Evolutionary conservation across 1,284 basidiomycete genomes (phyloP).

Genomic region (Ceratorhiza oryzae-sativae): DNA sequence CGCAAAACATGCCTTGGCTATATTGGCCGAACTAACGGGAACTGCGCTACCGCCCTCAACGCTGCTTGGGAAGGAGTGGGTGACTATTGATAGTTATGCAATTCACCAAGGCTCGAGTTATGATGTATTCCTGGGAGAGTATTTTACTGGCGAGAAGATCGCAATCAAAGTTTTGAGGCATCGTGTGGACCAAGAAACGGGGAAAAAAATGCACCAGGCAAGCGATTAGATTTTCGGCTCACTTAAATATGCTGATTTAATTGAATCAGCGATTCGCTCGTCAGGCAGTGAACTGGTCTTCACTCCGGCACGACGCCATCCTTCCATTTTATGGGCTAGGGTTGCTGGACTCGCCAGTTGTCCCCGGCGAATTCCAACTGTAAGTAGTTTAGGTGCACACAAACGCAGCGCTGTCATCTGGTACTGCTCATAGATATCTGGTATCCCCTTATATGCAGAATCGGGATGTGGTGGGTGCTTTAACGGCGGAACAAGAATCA

Average conservation of each 20-base stretch:
- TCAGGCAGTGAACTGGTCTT: slow-evolving; percentile 23
- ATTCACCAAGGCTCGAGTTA: slow-evolving; percentile 22
- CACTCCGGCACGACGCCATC: slow-evolving; percentile 33
- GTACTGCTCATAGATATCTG: background rate
- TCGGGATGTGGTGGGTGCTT: slow-evolving; percentile 6
- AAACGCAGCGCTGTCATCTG: background rate
- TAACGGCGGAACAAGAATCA: background rate
- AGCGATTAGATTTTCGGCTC: background rate
- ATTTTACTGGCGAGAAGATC: slow-evolving; percentile 35
- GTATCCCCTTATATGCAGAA: slow-evolving; percentile 26
- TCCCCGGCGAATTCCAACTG: slow-evolving; percentile 18
- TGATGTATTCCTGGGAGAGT: slow-evolving; percentile 19
- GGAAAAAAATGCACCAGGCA: background rate
- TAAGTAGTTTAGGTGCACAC: background rate
- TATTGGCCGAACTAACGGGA: slow-evolving; percentile 19
- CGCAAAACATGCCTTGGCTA: background rate
- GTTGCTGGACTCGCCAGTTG: background rate
- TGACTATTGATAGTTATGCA: slow-evolving; percentile 19
- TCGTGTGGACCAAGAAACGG: slow-evolving; percentile 18
- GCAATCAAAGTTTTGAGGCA: slow-evolving; percentile 29
- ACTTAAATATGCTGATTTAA: background rate
- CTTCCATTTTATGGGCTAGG: slow-evolving; percentile 34
- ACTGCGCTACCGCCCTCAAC: slow-evolving; percentile 17
- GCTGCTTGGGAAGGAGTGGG: slow-evolving; percentile 21
- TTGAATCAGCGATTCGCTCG: slow-evolving; percentile 24